Evolutionary conservation across 2,329 filamentous ascomycete species (phyloP).

Genomic region (Arthrobotrys sphaeroides): DNA sequence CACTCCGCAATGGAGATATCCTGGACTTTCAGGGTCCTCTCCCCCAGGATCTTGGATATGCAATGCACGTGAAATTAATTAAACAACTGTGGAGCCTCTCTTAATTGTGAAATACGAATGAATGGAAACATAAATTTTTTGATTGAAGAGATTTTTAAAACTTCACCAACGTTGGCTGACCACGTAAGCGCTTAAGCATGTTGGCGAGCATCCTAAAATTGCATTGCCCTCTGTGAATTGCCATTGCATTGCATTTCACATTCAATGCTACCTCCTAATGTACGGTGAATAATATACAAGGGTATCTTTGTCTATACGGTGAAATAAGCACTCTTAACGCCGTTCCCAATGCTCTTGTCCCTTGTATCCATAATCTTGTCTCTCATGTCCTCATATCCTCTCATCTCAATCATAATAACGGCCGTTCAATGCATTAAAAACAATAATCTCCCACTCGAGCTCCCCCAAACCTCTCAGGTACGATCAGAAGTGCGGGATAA

Average conservation of each 20-base stretch:
- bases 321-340: constrained; percentile 16
- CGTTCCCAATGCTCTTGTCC: background rate
- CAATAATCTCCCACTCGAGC: background rate
- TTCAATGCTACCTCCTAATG: background rate
- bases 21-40: background rate
- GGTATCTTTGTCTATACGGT: constrained; percentile 9
- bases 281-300: constrained; percentile 3
- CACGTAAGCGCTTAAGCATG: constrained; percentile 1
- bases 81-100: background rate
- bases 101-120: background rate
- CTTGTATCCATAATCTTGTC: background rate
- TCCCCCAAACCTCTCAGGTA: background rate
- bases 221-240: background rate
- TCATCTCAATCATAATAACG: background rate
- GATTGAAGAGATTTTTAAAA: background rate
- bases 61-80: constrained; percentile 9
- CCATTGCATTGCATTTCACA: background rate
- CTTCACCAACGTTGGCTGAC: background rate
- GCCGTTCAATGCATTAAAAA: constrained; percentile 10
- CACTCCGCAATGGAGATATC: constrained; percentile 7
- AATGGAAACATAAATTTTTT: background rate
- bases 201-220: background rate
- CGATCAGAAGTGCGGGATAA: constrained; percentile 49
- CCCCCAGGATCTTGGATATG: no score
- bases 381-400: background rate